Percentiles rank a stretch among this genome's conserved stretches.
Conservation (phyloP, 2,329 filamentous ascomycete species). For the Xylaria sp. region DNA sequence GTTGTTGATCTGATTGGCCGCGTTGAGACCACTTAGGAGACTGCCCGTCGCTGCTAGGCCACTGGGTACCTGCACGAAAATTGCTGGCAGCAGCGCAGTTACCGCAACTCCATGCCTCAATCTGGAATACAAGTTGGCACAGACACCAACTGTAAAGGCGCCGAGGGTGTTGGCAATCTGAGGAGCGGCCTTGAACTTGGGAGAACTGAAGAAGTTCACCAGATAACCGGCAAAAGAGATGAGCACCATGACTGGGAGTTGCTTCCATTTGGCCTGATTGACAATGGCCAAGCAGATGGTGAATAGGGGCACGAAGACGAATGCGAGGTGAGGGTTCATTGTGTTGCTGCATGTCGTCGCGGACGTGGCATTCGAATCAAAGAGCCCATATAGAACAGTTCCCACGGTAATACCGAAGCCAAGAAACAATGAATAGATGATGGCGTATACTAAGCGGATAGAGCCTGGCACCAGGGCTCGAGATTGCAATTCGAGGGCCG, state of each 20-base stretch:
- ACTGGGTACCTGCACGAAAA: constrained; percentile 62
- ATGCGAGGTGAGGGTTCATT: constrained; percentile 58
- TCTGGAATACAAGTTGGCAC: constrained; percentile 81
- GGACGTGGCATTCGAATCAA: constrained; percentile 55
- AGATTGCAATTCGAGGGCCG: constrained; percentile 73
- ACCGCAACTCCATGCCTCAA: constrained; percentile 63
- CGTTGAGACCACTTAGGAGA: constrained; percentile 57
- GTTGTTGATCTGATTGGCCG: constrained; percentile 58
- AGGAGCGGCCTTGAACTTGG: constrained; percentile 73
- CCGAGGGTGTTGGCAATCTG: constrained; percentile 82
- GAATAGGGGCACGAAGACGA: constrained; percentile 80
- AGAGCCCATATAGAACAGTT: constrained; percentile 57
- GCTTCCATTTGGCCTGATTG: constrained; percentile 84
- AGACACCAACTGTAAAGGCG: constrained; percentile 78
- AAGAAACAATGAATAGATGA: constrained; percentile 78
- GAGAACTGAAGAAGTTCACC: constrained; percentile 77
- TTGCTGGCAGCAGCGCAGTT: constrained; percentile 59
- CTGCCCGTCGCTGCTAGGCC: constrained; percentile 60
- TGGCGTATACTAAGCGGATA: constrained; percentile 78
- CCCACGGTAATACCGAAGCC: constrained; percentile 74
- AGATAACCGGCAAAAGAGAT: constrained; percentile 80
- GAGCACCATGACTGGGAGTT: constrained; percentile 79
- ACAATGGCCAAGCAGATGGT: constrained; percentile 78
- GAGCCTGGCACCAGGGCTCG: constrained; percentile 76
- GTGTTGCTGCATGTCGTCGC: constrained; percentile 47